These are phyloP conservation scores for Fonsecaea pugnacius DNA, from an alignment of 2,329 filamentous ascomycete genomes.

Conservation along the genomic window DNA sequence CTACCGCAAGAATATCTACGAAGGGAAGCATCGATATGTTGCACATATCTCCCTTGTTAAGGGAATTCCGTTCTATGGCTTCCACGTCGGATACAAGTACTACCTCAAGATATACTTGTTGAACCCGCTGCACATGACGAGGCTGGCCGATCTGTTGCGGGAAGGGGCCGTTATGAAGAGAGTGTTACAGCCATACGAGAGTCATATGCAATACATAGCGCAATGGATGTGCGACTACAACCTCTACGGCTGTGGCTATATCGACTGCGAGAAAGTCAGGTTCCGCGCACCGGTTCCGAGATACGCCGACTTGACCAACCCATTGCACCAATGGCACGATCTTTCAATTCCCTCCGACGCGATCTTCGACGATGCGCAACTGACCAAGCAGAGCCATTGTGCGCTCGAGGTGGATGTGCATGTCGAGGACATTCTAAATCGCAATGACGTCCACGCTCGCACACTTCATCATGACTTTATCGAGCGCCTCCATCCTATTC, in stretches of 20 bases:
- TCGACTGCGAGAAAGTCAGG: conserved; percentile 70
- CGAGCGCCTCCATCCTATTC: conserved; percentile 68
- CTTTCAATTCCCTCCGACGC: conserved; percentile 65
- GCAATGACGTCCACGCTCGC: conserved; percentile 74
- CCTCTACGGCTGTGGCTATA: conserved; percentile 88
- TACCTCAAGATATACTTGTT: conserved; percentile 95
- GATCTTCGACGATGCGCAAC: conserved; percentile 64
- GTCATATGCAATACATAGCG: conserved; percentile 85
- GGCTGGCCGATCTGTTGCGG: conserved; percentile 81
- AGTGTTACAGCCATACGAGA: conserved; percentile 88
- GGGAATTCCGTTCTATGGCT: conserved; percentile 93
- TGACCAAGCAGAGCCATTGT: conserved; percentile 84
- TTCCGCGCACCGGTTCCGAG: conserved; percentile 79
- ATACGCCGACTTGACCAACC: conserved; percentile 64
- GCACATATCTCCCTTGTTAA: conserved; percentile 91
- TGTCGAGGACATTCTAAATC: conserved; percentile 85
- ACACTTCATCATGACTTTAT: conserved; percentile 83
- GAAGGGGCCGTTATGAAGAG: conserved; percentile 86
- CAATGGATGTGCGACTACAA: conserved; percentile 99
- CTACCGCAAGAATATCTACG: conserved; percentile 76
- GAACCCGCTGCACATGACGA: conserved; percentile 83
- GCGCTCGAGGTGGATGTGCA: conserved; percentile 87
- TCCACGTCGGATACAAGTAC: conserved; percentile 85
- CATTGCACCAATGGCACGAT: conserved; percentile 78
- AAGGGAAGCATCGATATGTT: conserved; percentile 73